A percentile compares a stretch with the other conserved stretches of the same genome.
Conservation (phyloP, 345 rosid species). For the Salix suchowensis region DNA sequence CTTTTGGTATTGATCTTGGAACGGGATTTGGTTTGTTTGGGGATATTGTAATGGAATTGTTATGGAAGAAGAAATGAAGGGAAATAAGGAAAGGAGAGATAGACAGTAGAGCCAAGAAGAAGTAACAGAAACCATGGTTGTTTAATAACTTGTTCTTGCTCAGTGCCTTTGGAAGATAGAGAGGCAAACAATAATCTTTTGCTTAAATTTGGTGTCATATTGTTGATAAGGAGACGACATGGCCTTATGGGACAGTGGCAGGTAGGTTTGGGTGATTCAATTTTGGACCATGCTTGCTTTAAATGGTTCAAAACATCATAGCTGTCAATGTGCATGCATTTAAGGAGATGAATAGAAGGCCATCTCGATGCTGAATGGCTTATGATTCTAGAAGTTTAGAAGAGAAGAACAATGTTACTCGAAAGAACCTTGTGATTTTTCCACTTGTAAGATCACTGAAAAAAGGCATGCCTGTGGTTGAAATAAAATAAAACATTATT, state of each 20-base stretch:
- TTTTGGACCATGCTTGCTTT: neutral
- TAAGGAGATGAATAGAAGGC: neutral
- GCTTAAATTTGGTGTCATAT: too few species aligned
- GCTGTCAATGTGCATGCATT: conserved; percentile 3
- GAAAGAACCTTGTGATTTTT: too few species aligned
- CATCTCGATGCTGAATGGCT: neutral
- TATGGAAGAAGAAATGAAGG: conserved; percentile 9
- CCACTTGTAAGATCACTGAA: too few species aligned
- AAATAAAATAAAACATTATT: too few species aligned
- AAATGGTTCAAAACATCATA: neutral
- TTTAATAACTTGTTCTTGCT: neutral
- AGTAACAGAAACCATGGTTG: conserved; percentile 14
- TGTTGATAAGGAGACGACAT: too few species aligned
- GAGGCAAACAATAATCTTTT: neutral
- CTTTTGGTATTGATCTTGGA: conserved; percentile 22
- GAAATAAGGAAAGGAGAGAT: conserved; percentile 7
- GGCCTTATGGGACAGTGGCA: too few species aligned
- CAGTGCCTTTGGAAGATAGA: neutral
- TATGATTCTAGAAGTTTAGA: too few species aligned
- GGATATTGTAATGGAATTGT: conserved; percentile 21
- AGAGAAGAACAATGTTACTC: too few species aligned
- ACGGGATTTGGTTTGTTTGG: conserved; percentile 4
- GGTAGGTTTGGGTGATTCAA: too few species aligned
- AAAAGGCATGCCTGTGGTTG: too few species aligned
- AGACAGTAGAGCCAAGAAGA: conserved; percentile 3